A percentile compares a stretch with the other conserved stretches of the same genome.
phyloP scores from a whole-genome alignment of 176 grass and related monocot genomes.

The Bothriochloa decipiens region DNA sequence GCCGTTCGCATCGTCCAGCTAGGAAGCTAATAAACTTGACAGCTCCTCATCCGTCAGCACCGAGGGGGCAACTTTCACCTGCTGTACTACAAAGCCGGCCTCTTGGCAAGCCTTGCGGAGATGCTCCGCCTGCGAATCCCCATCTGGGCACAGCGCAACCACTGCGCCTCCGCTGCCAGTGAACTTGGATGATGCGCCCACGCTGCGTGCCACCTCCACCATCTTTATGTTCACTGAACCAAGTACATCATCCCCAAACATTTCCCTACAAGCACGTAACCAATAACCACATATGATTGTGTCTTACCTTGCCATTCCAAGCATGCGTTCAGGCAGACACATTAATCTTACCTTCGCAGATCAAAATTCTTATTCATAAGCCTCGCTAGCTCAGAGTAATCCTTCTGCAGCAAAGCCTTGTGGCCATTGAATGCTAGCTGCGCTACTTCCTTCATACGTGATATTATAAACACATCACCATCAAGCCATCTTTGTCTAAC shows the following conservation, averaged over 20 bases:
- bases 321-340: background rate
- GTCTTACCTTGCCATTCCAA: background rate
- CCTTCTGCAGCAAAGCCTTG: conserved; percentile 56
- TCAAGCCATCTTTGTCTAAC: conserved; percentile 82
- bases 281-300: background rate
- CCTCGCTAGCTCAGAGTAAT: conserved; percentile 51
- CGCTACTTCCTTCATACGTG: conserved; percentile 75
- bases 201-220: conserved; percentile 70
- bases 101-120: conserved; percentile 51
- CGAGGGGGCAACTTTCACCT: conserved; percentile 49
- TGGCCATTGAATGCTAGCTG: conserved; percentile 60
- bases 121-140: conserved; percentile 43
- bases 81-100: conserved; percentile 57
- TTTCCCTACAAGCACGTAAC: conserved; percentile 50
- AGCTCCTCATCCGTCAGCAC: conserved; percentile 49
- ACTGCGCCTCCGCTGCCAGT: conserved; percentile 78
- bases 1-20: conserved; percentile 11
- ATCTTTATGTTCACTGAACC: conserved; percentile 79
- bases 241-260: conserved; percentile 81
- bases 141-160: conserved; percentile 62
- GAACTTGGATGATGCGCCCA: conserved; percentile 71
- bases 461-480: conserved; percentile 67
- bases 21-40: conserved; percentile 28
- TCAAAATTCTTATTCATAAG: conserved; percentile 84
- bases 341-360: conserved; percentile 58